phyloP scores from a whole-genome alignment of 306 rosid species.

The Vigna trinervia region DNA sequence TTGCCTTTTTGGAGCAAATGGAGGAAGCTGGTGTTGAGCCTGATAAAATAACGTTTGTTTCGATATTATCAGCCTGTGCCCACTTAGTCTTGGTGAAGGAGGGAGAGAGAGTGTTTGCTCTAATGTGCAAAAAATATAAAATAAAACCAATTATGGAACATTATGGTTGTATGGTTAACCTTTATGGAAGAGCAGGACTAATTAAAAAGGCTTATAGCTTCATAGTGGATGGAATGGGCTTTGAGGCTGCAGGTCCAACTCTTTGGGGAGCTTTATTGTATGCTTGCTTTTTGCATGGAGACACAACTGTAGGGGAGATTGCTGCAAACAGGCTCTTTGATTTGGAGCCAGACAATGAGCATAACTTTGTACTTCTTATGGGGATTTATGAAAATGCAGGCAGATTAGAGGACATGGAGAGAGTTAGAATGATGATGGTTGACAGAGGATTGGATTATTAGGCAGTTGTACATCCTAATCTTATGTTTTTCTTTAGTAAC shows the following conservation, averaged over 20 bases:
- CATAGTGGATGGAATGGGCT: constrained; percentile 55
- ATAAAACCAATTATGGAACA: constrained; percentile 84
- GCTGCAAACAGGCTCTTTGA: constrained; percentile 83
- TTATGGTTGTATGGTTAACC: constrained; percentile 88
- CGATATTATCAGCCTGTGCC: constrained; percentile 76
- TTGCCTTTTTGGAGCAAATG: constrained; percentile 71
- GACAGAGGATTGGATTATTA: constrained; percentile 75
- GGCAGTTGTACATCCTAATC: constrained; percentile 15
- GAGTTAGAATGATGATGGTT: constrained; percentile 68
- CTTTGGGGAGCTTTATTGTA: constrained; percentile 88
- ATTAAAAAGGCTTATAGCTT: constrained; percentile 69
- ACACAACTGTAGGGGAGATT: constrained; percentile 71
- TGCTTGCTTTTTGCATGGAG: constrained; percentile 72
- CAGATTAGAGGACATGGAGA: constrained; percentile 66
- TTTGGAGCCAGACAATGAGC: constrained; percentile 87
- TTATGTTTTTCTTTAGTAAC: not conserved
- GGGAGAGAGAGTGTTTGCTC: constrained; percentile 67
- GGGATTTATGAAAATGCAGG: constrained; percentile 70
- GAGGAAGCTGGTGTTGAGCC: constrained; percentile 61
- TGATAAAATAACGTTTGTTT: constrained; percentile 78
- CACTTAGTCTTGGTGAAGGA: constrained; percentile 67
- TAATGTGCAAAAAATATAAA: constrained; percentile 71
- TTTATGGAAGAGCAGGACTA: constrained; percentile 85
- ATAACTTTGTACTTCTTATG: constrained; percentile 78
- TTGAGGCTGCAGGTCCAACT: constrained; percentile 84